Conservation (phyloP, 2,329 filamentous ascomycete species). For the Bertia moriformis region DNA sequence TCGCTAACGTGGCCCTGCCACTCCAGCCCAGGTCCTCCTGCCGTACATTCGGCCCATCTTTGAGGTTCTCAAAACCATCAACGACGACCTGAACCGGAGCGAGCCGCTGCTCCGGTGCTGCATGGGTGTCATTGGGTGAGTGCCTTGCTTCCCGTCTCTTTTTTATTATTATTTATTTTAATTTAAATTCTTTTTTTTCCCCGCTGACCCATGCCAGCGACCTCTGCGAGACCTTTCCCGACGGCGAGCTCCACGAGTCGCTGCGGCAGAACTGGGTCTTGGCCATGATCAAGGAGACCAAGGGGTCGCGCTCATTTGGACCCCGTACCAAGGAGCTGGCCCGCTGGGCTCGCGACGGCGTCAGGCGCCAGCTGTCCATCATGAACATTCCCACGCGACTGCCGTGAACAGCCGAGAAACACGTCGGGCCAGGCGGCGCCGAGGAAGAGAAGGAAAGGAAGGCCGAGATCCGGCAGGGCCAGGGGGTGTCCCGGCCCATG, state of each 20-base stretch:
- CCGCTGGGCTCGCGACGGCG: conserved; percentile 92
- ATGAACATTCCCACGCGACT: conserved; percentile 9
- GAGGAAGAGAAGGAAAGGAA: too few relatives aligned
- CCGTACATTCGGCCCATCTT: conserved; percentile 78
- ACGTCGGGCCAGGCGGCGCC: too few relatives aligned
- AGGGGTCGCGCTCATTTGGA: conserved; percentile 74
- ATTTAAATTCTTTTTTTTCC: neutral
- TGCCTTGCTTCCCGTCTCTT: conserved; percentile 7
- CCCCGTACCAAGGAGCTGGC: conserved; percentile 81
- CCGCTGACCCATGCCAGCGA: conserved; percentile 41
- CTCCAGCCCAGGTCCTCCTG: conserved; percentile 51
- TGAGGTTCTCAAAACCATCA: conserved; percentile 67
- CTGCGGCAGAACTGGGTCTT: conserved; percentile 90
- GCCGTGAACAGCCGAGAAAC: too few relatives aligned
- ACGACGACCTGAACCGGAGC: conserved; percentile 71
- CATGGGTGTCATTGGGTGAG: conserved; percentile 94
- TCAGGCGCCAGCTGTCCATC: conserved; percentile 72
- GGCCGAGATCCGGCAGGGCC: too few relatives aligned
- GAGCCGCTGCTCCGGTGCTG: conserved; percentile 83
- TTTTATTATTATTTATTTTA: conserved; percentile 4
- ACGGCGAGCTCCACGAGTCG: conserved; percentile 67
- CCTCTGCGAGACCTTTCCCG: conserved; percentile 81
- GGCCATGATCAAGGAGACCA: conserved; percentile 79
- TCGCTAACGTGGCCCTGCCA: conserved; percentile 10
- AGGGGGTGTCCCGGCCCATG: too few relatives aligned